Evolutionary conservation across 495 filamentous ascomycete genomes (phyloP).

Genomic region (Penicillium bovifimosum): DNA sequence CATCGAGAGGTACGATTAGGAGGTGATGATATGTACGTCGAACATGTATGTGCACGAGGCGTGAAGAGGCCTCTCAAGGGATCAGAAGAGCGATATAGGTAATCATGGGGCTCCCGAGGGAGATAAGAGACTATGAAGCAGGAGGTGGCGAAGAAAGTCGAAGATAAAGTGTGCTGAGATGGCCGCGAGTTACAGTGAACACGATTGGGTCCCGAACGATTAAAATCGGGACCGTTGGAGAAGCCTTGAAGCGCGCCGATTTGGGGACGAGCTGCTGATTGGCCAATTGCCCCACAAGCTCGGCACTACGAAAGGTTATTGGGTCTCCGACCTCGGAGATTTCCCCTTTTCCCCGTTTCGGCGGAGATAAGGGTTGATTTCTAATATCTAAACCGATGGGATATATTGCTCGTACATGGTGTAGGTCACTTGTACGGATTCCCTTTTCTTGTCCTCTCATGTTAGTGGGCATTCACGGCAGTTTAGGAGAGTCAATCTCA

Average conservation of each 20-base stretch:
- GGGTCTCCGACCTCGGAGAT: too few species aligned
- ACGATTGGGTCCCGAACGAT: not conserved
- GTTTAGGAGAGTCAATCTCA: too few species aligned
- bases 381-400: too few species aligned
- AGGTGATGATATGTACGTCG: not conserved
- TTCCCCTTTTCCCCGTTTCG: too few species aligned
- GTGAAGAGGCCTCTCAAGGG: not conserved
- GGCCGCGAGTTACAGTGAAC: too few species aligned
- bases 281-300: not conserved
- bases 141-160: constrained; percentile 16
- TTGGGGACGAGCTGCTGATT: not conserved
- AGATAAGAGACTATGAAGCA: constrained; percentile 17
- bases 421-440: too few species aligned
- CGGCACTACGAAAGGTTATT: not conserved
- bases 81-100: not conserved
- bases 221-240: not conserved
- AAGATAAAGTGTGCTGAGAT: not conserved
- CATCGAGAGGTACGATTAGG: not conserved
- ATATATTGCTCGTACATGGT: too few species aligned
- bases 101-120: not conserved
- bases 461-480: too few species aligned
- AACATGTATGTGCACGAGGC: not conserved
- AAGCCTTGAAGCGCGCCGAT: not conserved
- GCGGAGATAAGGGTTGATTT: too few species aligned
- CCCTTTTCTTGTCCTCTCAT: too few species aligned